phyloP scores from a whole-genome alignment of 495 filamentous ascomycete species.

The Lepraria neglecta region DNA sequence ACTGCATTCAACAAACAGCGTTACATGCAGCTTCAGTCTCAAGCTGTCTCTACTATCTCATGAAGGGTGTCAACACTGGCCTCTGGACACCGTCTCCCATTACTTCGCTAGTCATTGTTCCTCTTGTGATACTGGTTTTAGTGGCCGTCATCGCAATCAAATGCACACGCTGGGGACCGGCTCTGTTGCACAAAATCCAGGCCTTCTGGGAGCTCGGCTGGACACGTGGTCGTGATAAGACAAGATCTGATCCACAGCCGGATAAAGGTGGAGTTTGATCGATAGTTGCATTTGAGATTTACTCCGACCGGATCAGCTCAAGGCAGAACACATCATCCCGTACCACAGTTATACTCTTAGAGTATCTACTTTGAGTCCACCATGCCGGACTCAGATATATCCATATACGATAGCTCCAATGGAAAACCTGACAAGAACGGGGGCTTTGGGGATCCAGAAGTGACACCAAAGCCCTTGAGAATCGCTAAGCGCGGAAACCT shows the following conservation, averaged over 20 bases:
- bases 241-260: constrained; percentile 12
- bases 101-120: constrained; percentile 49
- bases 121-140: constrained; percentile 43
- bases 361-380: too few relatives aligned
- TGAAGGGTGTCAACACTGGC: constrained; percentile 21
- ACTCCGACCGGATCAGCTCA: too few relatives aligned
- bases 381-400: background rate
- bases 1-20: constrained; percentile 11
- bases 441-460: constrained; percentile 17
- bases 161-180: constrained; percentile 33
- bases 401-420: background rate
- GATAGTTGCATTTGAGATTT: background rate
- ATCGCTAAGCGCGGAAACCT: constrained; percentile 18
- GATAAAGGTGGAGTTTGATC: background rate
- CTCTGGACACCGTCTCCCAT: constrained; percentile 39
- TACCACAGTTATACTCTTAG: background rate
- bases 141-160: constrained; percentile 43
- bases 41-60: background rate
- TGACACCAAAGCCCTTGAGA: constrained; percentile 20
- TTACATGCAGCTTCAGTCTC: constrained; percentile 13
- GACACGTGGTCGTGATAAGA: constrained; percentile 23
- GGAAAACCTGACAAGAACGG: background rate
- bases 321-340: background rate
- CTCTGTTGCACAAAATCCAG: constrained; percentile 13
- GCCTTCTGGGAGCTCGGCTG: constrained; percentile 13